A percentile compares a stretch with the other conserved stretches of the same genome.
These are phyloP conservation scores for Syncephalastrum sp. DNA, from an alignment of 371 early-diverging fungal genomes.

Conservation along the genomic window DNA sequence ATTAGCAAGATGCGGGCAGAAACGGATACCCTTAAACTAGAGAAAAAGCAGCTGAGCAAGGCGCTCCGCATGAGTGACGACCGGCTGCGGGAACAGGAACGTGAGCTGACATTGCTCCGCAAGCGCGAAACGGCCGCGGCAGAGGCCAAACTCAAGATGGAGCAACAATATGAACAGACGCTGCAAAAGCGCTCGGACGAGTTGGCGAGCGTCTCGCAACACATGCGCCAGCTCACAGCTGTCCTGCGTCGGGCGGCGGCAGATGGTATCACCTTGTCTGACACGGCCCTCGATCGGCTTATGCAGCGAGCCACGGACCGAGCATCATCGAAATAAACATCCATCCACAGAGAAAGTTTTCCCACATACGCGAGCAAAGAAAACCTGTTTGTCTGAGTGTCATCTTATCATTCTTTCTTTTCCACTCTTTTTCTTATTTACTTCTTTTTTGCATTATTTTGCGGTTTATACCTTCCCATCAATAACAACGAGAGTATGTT, in stretches of 20 bases:
- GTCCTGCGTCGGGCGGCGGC: slow-evolving; percentile 29
- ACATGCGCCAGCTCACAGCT: slow-evolving; percentile 29
- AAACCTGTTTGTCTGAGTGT: slow-evolving; percentile 4
- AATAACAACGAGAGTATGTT: background rate
- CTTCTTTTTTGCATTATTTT: slow-evolving; percentile 2
- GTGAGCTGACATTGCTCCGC: slow-evolving; percentile 66
- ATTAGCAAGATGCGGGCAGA: slow-evolving; percentile 38
- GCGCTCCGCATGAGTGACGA: slow-evolving; percentile 63
- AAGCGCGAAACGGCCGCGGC: slow-evolving; percentile 36
- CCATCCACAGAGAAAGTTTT: background rate
- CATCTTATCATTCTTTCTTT: background rate
- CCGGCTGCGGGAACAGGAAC: slow-evolving; percentile 59
- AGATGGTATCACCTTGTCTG: slow-evolving; percentile 36
- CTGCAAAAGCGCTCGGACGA: slow-evolving; percentile 49
- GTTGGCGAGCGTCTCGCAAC: slow-evolving; percentile 25
- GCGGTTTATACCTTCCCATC: slow-evolving; percentile 1
- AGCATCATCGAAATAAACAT: slow-evolving; percentile 6
- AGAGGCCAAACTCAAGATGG: slow-evolving; percentile 67
- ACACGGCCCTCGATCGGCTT: slow-evolving; percentile 27
- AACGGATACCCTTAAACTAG: slow-evolving; percentile 57
- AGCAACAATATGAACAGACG: slow-evolving; percentile 55
- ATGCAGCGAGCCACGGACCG: slow-evolving; percentile 7
- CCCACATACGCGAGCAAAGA: background rate
- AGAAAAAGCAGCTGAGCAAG: slow-evolving; percentile 73
- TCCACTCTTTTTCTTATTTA: slow-evolving; percentile 4